Conservation (phyloP, 2,329 filamentous ascomycete species). For the Botrytis sinoallii region DNA sequence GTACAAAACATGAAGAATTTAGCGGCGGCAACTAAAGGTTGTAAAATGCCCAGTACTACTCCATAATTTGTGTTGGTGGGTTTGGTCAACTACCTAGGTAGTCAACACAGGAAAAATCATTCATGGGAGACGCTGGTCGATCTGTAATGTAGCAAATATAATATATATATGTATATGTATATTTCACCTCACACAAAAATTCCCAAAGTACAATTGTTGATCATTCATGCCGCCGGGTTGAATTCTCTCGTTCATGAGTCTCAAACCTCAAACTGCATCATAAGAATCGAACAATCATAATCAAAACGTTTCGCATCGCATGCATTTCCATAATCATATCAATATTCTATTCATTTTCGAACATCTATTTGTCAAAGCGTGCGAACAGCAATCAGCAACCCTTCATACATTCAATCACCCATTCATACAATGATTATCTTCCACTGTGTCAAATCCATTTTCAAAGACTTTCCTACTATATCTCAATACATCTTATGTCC, state of each 20-base stretch:
- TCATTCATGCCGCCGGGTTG: neutral
- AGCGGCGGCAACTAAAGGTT: conserved; percentile 17
- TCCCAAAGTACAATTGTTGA: neutral
- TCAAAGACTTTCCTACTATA: neutral
- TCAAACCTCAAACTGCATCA: neutral
- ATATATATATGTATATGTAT: neutral
- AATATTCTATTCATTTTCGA: neutral
- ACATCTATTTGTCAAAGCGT: neutral
- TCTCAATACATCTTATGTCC: neutral
- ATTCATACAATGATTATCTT: too few relatives aligned
- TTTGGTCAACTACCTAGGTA: neutral
- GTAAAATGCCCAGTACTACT: neutral
- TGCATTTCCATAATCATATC: neutral
- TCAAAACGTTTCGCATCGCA: neutral
- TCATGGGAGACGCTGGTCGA: too few relatives aligned
- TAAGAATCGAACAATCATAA: neutral
- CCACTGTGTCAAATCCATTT: neutral
- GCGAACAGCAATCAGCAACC: neutral
- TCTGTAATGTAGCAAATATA: neutral
- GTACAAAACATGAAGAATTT: conserved; percentile 30
- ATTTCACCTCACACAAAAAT: neutral
- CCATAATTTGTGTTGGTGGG: neutral
- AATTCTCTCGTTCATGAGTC: neutral
- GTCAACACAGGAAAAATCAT: neutral
- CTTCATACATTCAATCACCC: neutral